Evolutionary conservation across 108 stramenopile species (phyloP), one percentile per base, ranked within the genome.

Genomic region (Cyclotella choctawhatcheeana): DNA sequence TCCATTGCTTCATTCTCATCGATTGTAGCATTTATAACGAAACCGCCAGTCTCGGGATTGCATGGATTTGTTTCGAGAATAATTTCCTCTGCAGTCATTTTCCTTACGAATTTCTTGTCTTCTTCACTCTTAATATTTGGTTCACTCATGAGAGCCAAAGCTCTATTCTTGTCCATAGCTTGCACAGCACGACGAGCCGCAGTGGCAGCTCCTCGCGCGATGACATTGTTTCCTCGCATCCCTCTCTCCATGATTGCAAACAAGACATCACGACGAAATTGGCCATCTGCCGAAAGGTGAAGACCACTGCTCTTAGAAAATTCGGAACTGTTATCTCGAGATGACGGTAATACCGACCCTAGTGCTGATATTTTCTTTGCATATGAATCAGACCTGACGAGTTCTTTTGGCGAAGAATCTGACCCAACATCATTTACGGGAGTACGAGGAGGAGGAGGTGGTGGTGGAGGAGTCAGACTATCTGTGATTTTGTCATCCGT

Each of bases 1-100:
- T 94, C 93, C 84, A 94, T 90, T 8, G 82, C 83, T 68, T 94
- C 91, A 35, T 90, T 86, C 66, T 94, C 91, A 44, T 94, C 93
- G 25, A 75, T 72, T 13, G 74, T 40, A 8, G 74, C 74, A 76
- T 66, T 71, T 6, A 66, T 71, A 26, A 60, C 63, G 13, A 71
- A 58, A 43, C 69, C 67, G 56, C 48, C 30, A 27, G 27, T 65
- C 32, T 34, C 29, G 30, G 20, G 21, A 13, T 43, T 47, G n/a
- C 8, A n/a, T 48, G n/a, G n/a, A 22, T 63, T 17, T 14, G 51
- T 17, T 44, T 70, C 64, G 8, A 48, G 35, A 40, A 54, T 58
- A 16, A 65, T 47, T 67, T 35, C 67, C 34, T 64, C 47, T 13
- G 53, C 34, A 54, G 26, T 51, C 13, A 47, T 61, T 7, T 50